Conservation (phyloP, 306 rosid genomes). For the Dalbergia oliveri region DNA sequence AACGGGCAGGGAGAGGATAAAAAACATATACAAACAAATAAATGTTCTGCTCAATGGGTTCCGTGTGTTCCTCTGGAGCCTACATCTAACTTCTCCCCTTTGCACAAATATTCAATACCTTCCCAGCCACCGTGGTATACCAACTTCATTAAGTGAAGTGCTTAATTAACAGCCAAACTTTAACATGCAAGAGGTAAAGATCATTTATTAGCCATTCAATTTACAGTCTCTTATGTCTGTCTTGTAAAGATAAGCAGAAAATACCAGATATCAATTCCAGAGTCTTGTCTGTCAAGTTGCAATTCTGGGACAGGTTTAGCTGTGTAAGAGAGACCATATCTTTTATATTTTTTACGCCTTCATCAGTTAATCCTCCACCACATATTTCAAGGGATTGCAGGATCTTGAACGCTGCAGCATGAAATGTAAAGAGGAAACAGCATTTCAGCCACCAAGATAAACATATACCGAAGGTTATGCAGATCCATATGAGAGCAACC, state of each 20-base stretch:
- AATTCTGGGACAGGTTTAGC: conserved; percentile 91
- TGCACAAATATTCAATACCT: not conserved
- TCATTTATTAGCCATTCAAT: conserved; percentile 21
- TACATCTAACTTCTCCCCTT: too few relatives aligned
- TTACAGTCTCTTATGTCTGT: not conserved
- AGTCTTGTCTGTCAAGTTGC: conserved; percentile 86
- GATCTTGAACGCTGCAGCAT: conserved; percentile 78
- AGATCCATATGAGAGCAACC: not conserved
- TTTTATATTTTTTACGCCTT: conserved; percentile 81
- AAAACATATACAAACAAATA: not conserved
- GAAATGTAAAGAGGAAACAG: conserved; percentile 28
- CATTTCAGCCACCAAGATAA: conserved; percentile 32
- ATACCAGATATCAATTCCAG: conserved; percentile 93
- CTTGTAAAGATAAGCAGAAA: conserved; percentile 33
- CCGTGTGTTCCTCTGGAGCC: too few relatives aligned
- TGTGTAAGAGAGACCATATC: conserved; percentile 83
- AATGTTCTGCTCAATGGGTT: not conserved
- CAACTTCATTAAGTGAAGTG: conserved; percentile 20
- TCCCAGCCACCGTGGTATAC: not conserved
- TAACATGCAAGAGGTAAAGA: conserved; percentile 3
- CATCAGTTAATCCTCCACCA: conserved; percentile 94
- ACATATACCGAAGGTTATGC: not conserved
- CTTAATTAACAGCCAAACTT: conserved; percentile 6
- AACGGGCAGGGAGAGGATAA: conserved; percentile 19
- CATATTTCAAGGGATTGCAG: conserved; percentile 94